phyloP scores from a whole-genome alignment of 2,329 filamentous ascomycete species.

The Botrytis byssoidea region DNA sequence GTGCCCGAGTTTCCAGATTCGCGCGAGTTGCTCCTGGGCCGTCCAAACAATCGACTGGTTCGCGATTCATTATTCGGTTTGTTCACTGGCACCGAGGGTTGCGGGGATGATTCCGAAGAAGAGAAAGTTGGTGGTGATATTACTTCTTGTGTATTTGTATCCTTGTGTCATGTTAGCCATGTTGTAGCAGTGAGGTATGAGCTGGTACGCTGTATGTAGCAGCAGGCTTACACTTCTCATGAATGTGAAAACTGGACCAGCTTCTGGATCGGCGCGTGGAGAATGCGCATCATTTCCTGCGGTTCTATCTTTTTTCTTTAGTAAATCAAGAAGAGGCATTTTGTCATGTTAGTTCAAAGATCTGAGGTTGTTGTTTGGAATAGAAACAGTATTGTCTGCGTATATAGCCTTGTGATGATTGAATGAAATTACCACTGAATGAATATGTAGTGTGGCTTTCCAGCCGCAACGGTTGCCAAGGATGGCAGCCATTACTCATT shows the following conservation, averaged over 20 bases:
- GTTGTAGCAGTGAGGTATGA: conserved; percentile 6
- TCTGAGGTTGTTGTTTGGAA: conserved; percentile 10
- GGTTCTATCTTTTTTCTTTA: conserved; percentile 62
- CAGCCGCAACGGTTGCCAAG: conserved; percentile 26
- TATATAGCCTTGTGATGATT: conserved; percentile 22
- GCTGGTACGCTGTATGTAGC: background rate
- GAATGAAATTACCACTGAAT: conserved; percentile 22
- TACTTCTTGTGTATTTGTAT: conserved; percentile 75
- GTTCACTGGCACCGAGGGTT: conserved; percentile 21
- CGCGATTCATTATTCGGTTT: conserved; percentile 29
- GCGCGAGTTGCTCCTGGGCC: conserved; percentile 45
- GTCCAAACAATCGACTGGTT: conserved; percentile 37
- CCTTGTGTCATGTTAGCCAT: conserved; percentile 40
- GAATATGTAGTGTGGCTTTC: conserved; percentile 31
- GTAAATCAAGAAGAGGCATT: conserved; percentile 59
- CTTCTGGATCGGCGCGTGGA: conserved; percentile 30
- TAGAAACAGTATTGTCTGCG: conserved; percentile 5
- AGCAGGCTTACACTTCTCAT: conserved; percentile 59
- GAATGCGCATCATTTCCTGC: conserved; percentile 40
- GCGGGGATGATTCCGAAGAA: conserved; percentile 40
- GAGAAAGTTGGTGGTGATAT: conserved; percentile 65
- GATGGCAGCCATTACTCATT: conserved; percentile 15
- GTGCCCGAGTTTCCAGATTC: conserved; percentile 45
- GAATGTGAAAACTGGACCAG: conserved; percentile 64
- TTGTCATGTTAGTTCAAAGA: conserved; percentile 30